Base-by-base conservation (phyloP, 257 asterid species). In the Thymus quinquecostatus region DNA sequence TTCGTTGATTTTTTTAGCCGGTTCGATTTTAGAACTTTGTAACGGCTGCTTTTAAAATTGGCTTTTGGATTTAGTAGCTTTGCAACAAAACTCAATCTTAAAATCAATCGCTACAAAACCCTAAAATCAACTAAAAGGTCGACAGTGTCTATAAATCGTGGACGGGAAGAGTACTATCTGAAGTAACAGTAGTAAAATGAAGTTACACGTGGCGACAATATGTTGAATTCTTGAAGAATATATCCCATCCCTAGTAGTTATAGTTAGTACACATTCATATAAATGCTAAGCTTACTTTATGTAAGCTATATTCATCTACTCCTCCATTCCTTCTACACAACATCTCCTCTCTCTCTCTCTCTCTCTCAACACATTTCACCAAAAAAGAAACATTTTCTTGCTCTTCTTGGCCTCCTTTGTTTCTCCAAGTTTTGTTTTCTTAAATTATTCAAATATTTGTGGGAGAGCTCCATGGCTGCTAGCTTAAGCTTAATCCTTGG, bases 401-500 rank as follows among this genome's bases (percentile, higher is more conserved):
- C 72, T 50, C 32, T 12, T 28, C 14, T 27, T 6, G 1, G 14
- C 5, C 38, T n/a, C 69, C 62, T 51, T 10, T 38, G 21, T 10
- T 59, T 43, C 21, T 12, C 50, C 12, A 34, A 53, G 6, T 14
- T 53, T 33, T 28, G 13, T 44, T 30, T 21, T 21, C 21, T 21
- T 21, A 21, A 21, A 21, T 21, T 21, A 21, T 21, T 21, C 21
- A 21, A 21, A 21, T 21, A 21, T 36, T 10, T 36, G 33, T 32
- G 30, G 1, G 34, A 58, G 9, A 14, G 11, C 12, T 27, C 70
- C 21, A 83, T 84, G 86, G 86, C 81, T 66, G 38, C 81, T 66
- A 44, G 48, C 70, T 55, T 82, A 12, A 82, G 81, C 79, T 66
- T 85, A 68, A 76, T 85, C 70, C 75, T 85, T 34, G 89, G 89